Base-by-base conservation (phyloP, 2,329 filamentous ascomycete genomes). In the Talaromyces atroroseus region DNA sequence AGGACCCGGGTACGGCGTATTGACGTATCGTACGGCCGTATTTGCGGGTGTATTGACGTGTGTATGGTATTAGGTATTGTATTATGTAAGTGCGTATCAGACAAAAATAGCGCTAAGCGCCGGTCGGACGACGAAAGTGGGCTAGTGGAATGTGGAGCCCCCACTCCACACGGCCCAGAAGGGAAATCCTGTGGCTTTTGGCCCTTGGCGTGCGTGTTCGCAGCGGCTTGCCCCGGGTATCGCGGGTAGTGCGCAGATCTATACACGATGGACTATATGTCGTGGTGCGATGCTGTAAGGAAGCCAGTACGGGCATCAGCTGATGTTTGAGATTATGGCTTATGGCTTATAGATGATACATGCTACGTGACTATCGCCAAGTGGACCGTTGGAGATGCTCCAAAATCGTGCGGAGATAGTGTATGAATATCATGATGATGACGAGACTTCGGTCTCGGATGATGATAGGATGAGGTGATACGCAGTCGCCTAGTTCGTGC, bases 121-220 rank as follows among this genome's bases (percentile, higher is more conserved):
- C 62, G 61, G 4, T 32, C 29, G 29, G 29, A 36, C 49, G 49
- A 48, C 6, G 10, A 10, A 20, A 49, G 44, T 48, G 50, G 55
- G 52, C 52, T 54, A 61, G 58, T 59, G 62, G 59, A 54, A 62
- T 66, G 63, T 66, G 8, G 84, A 84, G 42, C 48, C 29, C 29
- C 32, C 12, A 10, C 32, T 36, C 32, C 32, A 14, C 32, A 14
- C 32, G 2, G 14, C 32, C 14, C 32, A 14, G 11, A 14, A 36
- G 42, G 49, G 24, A 52, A 44, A 20, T 21, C 23, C 12, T 11
- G 29, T 53, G 51, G 51, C 51, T 46, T 53, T 53, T 53, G n/a
- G 18, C 26, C 50, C 18, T 12, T 24, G 26, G 18, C n/a, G 52
- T 40, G 45, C 45, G 52, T 54, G 42, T 44, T 44, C 36, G n/a